A percentile compares a stretch with the other conserved stretches of the same genome.
Conservation (phyloP, 345 rosid species). For the Theobroma cacao region DNA sequence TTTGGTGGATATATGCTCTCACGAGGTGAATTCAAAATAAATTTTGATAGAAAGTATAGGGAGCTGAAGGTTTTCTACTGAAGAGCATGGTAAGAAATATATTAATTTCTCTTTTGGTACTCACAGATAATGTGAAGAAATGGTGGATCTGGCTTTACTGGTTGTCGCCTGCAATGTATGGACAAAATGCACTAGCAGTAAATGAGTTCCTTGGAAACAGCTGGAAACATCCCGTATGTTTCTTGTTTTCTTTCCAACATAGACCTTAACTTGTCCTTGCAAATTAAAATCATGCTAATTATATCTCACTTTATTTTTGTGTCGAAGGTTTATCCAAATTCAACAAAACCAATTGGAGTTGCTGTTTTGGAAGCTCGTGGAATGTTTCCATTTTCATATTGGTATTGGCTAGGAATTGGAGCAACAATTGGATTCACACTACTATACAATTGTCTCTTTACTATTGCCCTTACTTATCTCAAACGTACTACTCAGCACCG, state of each 20-base stretch:
- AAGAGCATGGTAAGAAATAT: not conserved
- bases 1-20: constrained; percentile 46
- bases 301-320: not conserved
- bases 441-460: constrained; percentile 42
- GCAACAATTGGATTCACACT: constrained; percentile 45
- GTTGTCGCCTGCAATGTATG: constrained; percentile 76
- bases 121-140: constrained; percentile 60
- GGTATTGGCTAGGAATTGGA: constrained; percentile 75
- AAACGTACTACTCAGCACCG: constrained; percentile 30
- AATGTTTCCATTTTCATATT: constrained; percentile 35
- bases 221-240: constrained; percentile 41
- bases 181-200: constrained; percentile 54
- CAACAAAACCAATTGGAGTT: constrained; percentile 39
- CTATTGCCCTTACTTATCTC: constrained; percentile 50
- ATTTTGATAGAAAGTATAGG: not conserved
- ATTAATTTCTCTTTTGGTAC: not conserved
- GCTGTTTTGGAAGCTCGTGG: constrained; percentile 43
- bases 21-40: constrained; percentile 11
- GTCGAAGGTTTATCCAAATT: constrained; percentile 16
- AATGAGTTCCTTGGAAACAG: constrained; percentile 70
- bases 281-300: not conserved
- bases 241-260: not conserved
- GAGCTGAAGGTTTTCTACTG: not conserved
- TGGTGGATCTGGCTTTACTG: constrained; percentile 94
- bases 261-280: not conserved